A percentile compares a stretch with the other conserved stretches of the same genome.
Evolutionary conservation across 495 filamentous ascomycete species (phyloP).

Genomic region (Hypoxylon intermedium): DNA sequence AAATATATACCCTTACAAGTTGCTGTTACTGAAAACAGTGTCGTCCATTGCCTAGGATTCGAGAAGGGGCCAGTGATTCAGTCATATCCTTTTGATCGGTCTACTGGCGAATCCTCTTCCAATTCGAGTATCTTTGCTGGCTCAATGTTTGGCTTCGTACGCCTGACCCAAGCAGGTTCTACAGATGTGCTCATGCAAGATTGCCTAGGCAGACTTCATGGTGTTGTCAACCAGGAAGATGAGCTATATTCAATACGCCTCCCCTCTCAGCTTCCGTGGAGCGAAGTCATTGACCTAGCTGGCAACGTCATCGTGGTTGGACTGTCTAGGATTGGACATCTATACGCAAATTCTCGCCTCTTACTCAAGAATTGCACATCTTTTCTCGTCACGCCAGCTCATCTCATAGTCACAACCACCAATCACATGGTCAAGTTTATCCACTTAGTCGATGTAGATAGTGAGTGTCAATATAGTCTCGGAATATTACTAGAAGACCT

Average conservation of each 20-base stretch:
- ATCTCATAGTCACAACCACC: constrained; percentile 89
- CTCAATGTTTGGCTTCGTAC: constrained; percentile 45
- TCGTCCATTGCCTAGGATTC: constrained; percentile 38
- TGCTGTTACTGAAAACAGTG: constrained; percentile 39
- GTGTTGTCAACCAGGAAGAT: constrained; percentile 42
- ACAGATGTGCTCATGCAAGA: constrained; percentile 50
- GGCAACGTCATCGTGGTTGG: constrained; percentile 61
- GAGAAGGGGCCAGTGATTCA: constrained; percentile 36
- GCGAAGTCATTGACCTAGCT: constrained; percentile 51
- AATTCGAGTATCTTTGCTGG: constrained; percentile 38
- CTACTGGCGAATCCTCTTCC: constrained; percentile 38
- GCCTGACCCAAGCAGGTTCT: constrained; percentile 43
- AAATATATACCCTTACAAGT: constrained; percentile 34
- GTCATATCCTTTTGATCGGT: constrained; percentile 35
- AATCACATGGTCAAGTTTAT: constrained; percentile 93
- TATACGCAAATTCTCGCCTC: constrained; percentile 77
- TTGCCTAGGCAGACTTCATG: constrained; percentile 45
- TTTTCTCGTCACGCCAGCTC: constrained; percentile 78
- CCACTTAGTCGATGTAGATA: constrained; percentile 72
- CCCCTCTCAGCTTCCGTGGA: constrained; percentile 60
- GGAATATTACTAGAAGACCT: background rate
- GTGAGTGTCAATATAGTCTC: constrained; percentile 62
- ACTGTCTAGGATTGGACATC: constrained; percentile 72
- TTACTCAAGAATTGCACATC: constrained; percentile 89
- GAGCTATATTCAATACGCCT: constrained; percentile 44